Evolutionary conservation across 306 rosid species (phyloP).

Genomic region (Vachellia pachyceras): DNA sequence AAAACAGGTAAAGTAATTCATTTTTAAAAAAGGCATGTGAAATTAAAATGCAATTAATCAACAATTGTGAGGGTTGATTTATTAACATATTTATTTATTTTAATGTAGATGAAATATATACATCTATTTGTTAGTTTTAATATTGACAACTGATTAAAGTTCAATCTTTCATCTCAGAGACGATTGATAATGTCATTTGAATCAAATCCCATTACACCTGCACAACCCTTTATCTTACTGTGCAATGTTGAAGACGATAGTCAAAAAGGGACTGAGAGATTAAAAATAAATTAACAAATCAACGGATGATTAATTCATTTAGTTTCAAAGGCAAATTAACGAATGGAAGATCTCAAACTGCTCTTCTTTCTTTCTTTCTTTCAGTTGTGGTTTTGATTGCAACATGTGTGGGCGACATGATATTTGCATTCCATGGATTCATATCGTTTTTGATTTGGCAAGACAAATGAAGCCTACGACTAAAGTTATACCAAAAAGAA

Average conservation of each 20-base stretch:
- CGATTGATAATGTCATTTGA: not conserved
- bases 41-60: too few species aligned
- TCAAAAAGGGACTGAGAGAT: not conserved
- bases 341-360: constrained; percentile 1
- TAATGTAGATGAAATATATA: not conserved
- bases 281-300: not conserved
- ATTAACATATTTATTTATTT: not conserved
- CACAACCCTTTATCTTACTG: not conserved
- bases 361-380: too few species aligned
- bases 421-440: constrained; percentile 29
- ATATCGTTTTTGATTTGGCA: constrained; percentile 37
- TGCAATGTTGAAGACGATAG: not conserved
- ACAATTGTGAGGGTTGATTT: not conserved
- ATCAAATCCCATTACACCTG: not conserved
- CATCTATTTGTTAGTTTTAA: not conserved
- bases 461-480: constrained; percentile 50
- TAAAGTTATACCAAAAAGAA: constrained; percentile 38
- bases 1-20: not conserved
- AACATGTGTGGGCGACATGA: constrained; percentile 40
- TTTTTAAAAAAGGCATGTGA: not conserved
- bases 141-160: not conserved
- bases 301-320: not conserved
- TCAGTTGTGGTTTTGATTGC: constrained; percentile 33
- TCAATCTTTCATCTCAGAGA: not conserved
- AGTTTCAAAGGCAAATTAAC: constrained; percentile 10